Base-by-base conservation (phyloP, 345 rosid genomes). In the Camelina sativa region DNA sequence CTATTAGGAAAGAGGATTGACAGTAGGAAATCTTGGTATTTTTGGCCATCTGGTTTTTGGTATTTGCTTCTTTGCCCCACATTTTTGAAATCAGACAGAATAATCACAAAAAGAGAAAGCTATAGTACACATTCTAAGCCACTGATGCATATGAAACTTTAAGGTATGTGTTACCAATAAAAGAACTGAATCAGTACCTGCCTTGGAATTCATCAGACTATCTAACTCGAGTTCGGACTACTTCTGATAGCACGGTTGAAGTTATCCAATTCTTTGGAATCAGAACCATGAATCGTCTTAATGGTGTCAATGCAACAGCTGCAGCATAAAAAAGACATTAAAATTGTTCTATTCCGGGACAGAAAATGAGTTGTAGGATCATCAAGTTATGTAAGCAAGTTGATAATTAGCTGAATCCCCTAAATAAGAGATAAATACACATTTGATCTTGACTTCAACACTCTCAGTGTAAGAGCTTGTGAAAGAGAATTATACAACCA, bases 271-370 rank as follows among this genome's bases (percentile, higher is more conserved):
- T 91, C 97, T 82, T 78, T 68, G 0, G 95, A 88, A 44, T 67
- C 72, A 8, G 88, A 3, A 37, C 98, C 97, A 19, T 90, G 88
- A 44, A 86, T 79, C 25, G 86, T 82, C 79, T 83, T 88, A 63
- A 88, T 94, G 38, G 93, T 84, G 66, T 94, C 96, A 41, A 87
- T 76, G 63, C 97, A 87, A 74, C 83, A 82, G 56, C 85, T 84
- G 82, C 75, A 82, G 68, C 54, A 61, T 59, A 64, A 69, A 7
- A 75, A 51, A 20, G 7, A 72, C 59, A 30, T 16, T 55, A 4
- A 68, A 13, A 28, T 11, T 25, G 57, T 64, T 73, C 35, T 23
- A 62, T 60, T 37, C 46, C 20, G 34, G 0, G 41, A 20, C 22
- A 20, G 22, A 20, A 20, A 20, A 20, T 20, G 22, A 51, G 61